Percentiles rank a stretch among this genome's conserved stretches.
Evolutionary conservation across 2,329 filamentous ascomycete genomes (phyloP).

Genomic region (Colletotrichum shisoi): DNA sequence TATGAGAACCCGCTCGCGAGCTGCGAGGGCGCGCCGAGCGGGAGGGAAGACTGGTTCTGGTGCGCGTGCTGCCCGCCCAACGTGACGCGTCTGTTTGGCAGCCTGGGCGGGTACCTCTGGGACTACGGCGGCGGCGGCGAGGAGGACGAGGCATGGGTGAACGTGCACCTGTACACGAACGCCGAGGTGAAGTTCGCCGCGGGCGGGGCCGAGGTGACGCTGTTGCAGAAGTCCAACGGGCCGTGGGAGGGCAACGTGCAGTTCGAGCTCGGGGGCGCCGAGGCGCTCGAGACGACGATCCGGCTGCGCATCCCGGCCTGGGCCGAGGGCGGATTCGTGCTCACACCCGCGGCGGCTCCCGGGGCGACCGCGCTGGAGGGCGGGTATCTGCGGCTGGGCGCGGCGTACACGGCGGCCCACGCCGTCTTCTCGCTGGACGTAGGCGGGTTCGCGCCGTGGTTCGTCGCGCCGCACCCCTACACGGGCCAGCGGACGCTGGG

Average conservation of each 20-base stretch:
- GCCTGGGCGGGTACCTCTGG: slow-evolving; percentile 66
- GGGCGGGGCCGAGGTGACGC: slow-evolving; percentile 47
- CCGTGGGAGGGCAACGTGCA: slow-evolving; percentile 63
- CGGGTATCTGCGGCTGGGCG: slow-evolving; percentile 59
- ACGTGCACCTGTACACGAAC: slow-evolving; percentile 65
- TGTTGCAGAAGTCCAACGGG: slow-evolving; percentile 63
- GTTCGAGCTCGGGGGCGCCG: slow-evolving; percentile 51
- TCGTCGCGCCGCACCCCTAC: slow-evolving; percentile 62
- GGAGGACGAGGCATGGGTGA: slow-evolving; percentile 51
- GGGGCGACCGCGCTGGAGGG: slow-evolving; percentile 50
- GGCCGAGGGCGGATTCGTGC: slow-evolving; percentile 49
- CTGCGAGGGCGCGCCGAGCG: slow-evolving; percentile 58
- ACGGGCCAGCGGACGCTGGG: slow-evolving; percentile 63
- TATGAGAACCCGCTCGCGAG: slow-evolving; percentile 69
- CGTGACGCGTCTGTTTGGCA: slow-evolving; percentile 63
- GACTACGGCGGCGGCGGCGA: slow-evolving; percentile 49
- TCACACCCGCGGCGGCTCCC: slow-evolving; percentile 49
- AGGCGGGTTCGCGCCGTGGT: slow-evolving; percentile 57
- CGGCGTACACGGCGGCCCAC: slow-evolving; percentile 52
- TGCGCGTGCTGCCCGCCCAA: slow-evolving; percentile 69
- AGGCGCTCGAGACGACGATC: slow-evolving; percentile 50
- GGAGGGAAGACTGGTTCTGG: slow-evolving; percentile 65
- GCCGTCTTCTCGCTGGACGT: slow-evolving; percentile 55
- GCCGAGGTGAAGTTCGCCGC: slow-evolving; percentile 55
- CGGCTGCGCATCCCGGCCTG: slow-evolving; percentile 64